These are phyloP conservation scores for Diversispora eburnea DNA, from an alignment of 192 early-diverging fungal genomes.

Conservation along the genomic window DNA sequence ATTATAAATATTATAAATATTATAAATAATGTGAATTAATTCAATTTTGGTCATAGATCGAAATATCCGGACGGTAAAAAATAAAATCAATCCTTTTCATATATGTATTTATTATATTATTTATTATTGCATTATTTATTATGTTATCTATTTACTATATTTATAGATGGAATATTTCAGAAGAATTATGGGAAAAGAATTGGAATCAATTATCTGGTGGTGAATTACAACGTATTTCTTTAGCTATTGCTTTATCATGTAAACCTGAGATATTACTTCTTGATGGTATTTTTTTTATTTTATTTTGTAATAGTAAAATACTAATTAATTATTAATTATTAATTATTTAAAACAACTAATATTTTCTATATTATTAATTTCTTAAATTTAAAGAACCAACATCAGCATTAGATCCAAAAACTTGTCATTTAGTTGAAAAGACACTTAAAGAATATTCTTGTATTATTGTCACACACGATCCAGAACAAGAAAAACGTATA, in stretches of 20 bases:
- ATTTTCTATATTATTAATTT: background rate
- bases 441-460: conserved; percentile 62
- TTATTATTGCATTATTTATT: conserved; percentile 1
- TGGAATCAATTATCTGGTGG: conserved; percentile 82
- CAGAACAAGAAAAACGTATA: conserved; percentile 60
- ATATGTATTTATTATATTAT: background rate
- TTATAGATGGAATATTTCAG: conserved; percentile 63
- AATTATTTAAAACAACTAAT: no score
- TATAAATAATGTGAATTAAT: background rate
- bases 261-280: conserved; percentile 74
- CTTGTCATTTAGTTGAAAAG: conserved; percentile 66
- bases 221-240: conserved; percentile 75
- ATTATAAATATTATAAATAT: no score
- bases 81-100: background rate
- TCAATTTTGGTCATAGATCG: conserved; percentile 23
- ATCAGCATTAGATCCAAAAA: conserved; percentile 73
- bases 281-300: conserved; percentile 52
- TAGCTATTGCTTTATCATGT: conserved; percentile 77
- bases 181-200: conserved; percentile 67
- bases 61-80: conserved; percentile 13
- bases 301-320: background rate
- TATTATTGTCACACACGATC: conserved; percentile 81
- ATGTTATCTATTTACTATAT: conserved; percentile 49
- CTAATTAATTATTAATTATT: no score
- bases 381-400: conserved; percentile 64